Evolutionary conservation across 371 early-diverging fungal genomes (phyloP), one percentile per base, ranked within the genome.

Genomic region (Lichtheimia hyalospora): DNA sequence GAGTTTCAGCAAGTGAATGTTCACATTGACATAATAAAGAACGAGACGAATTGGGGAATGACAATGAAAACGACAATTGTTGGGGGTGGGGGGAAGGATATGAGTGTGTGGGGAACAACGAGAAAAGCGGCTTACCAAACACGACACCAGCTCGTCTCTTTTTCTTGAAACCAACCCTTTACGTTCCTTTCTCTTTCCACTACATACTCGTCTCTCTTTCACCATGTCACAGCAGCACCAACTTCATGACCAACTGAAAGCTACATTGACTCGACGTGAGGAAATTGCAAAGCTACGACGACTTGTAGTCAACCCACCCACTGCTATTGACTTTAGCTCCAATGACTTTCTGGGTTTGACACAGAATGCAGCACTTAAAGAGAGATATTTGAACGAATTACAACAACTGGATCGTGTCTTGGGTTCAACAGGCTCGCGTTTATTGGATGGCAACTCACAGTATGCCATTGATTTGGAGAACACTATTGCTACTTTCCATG

Each of bases 331-430:
- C 65, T 93, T 93, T 68, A 84, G 89, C 20, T 91, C 91, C 49
- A 93, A 93, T 71, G 92, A 93, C 65, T 93, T 91, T 73, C 70
- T 93, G 2, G 91, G 91, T 0, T 78, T 93, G 4, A 81, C 92
- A 28, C 73, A 81, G 21, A 77, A 72, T 58, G 28, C 64, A 0
- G 24, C 24, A 1, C 73, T 87, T 49, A 71, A 78, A 48, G 51
- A 68, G 18, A 66, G 63, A 2, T 87, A 82, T 62, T 60, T 81
- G 20, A 43, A 70, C 5, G 82, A 86, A 53, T 56, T 85, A 44
- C 42, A 63, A 0, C 25, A 25, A 16, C 66, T 82, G 41, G 60
- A 60, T 20, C 53, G 40, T 7, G 73, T 85, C 14, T 57, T 86
- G 12, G 94, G 94, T 5, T 89, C 92, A 1, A 91, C 91, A 0